A percentile compares a stretch with the other conserved stretches of the same genome.
Conservation (phyloP, 108 stramenopile species). For the Conticribra guillardii region DNA sequence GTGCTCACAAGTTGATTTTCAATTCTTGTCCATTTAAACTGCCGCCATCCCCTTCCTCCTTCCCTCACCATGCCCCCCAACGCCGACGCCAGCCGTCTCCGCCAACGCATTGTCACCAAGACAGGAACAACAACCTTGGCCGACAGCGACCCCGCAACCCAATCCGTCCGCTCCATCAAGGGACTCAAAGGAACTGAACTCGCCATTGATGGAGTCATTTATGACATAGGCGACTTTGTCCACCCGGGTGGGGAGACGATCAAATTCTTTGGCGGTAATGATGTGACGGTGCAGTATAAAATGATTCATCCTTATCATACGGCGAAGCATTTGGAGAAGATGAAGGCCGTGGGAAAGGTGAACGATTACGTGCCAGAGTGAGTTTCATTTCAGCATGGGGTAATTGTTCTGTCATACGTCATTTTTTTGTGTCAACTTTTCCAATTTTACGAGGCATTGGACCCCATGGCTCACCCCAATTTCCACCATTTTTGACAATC, state of each 20-base stretch:
- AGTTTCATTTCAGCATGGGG: too few species aligned
- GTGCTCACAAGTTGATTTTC: too few species aligned
- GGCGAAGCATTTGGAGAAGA: constrained; percentile 85
- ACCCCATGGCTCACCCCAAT: too few species aligned
- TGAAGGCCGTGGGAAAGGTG: constrained; percentile 79
- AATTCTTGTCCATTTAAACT: too few species aligned
- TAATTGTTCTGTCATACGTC: too few species aligned
- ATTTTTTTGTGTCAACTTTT: constrained; percentile 2
- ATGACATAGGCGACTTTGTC: constrained; percentile 73
- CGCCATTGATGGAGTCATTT: constrained; percentile 78
- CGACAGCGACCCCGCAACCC: constrained; percentile 4
- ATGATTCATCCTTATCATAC: constrained; percentile 95
- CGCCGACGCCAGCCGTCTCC: constrained; percentile 21
- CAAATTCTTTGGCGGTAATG: constrained; percentile 87
- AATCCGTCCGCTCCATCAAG: constrained; percentile 27
- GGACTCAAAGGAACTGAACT: constrained; percentile 59
- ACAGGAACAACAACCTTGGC: neutral
- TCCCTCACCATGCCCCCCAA: constrained; percentile 22
- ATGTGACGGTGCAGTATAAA: constrained; percentile 88
- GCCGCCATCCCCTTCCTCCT: neutral
- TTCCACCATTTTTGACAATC: too few species aligned
- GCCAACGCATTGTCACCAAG: constrained; percentile 17
- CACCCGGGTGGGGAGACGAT: constrained; percentile 90
- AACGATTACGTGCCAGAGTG: constrained; percentile 69
- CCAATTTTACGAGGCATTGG: neutral